Evolutionary conservation across 1,139 yeast species (phyloP).

Genomic region (Pneumocystis murina): DNA sequence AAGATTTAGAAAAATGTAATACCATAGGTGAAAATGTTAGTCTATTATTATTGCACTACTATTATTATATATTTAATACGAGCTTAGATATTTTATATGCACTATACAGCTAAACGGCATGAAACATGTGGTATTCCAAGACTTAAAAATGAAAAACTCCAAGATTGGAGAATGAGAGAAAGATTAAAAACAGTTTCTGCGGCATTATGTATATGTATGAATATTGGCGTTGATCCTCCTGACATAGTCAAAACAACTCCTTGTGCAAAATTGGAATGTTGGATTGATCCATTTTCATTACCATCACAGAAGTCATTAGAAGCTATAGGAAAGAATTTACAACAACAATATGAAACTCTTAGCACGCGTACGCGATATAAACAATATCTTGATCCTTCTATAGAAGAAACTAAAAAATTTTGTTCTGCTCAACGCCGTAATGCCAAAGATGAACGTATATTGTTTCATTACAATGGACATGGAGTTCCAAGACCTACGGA

Average conservation of each 20-base stretch:
- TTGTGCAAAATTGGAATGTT: slow-evolving; percentile 81
- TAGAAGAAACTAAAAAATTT: slow-evolving; percentile 85
- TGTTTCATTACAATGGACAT: slow-evolving; percentile 94
- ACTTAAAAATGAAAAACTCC: slow-evolving; percentile 26
- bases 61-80: slow-evolving; percentile 19
- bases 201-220: slow-evolving; percentile 75
- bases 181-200: slow-evolving; percentile 92
- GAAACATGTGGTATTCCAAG: slow-evolving; percentile 74
- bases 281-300: slow-evolving; percentile 79
- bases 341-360: slow-evolving; percentile 75
- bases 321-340: slow-evolving; percentile 75
- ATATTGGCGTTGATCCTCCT: slow-evolving; percentile 94
- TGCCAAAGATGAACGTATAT: slow-evolving; percentile 71
- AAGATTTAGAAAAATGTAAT: background rate
- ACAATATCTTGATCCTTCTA: slow-evolving; percentile 85
- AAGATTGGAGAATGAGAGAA: slow-evolving; percentile 89
- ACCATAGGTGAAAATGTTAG: background rate
- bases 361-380: slow-evolving; percentile 80
- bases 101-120: slow-evolving; percentile 80
- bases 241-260: slow-evolving; percentile 89
- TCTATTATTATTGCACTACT: slow-evolving; percentile 9
- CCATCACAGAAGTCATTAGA: slow-evolving; percentile 85
- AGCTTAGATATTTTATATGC: slow-evolving; percentile 48
- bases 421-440: slow-evolving; percentile 78
- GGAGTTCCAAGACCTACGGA: slow-evolving; percentile 98